These are phyloP conservation scores for Diaporthe aspalathi DNA, from an alignment of 2,329 filamentous ascomycete genomes.

Conservation along the genomic window DNA sequence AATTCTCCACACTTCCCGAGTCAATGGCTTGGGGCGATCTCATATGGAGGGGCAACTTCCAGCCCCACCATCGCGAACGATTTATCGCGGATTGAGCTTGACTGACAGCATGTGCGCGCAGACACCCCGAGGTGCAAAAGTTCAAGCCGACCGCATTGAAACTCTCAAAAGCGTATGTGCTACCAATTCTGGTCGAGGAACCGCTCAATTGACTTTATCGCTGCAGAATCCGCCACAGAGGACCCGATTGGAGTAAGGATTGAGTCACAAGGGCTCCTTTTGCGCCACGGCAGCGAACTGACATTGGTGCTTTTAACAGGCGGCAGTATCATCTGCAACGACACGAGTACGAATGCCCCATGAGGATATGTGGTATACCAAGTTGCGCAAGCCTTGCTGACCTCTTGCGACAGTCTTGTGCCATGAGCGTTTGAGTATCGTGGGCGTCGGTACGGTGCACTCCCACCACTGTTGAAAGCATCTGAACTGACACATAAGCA, in stretches of 20 bases:
- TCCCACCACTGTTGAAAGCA: constrained; percentile 20
- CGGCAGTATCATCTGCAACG: constrained; percentile 88
- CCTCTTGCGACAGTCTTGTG: constrained; percentile 76
- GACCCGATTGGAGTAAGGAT: constrained; percentile 96
- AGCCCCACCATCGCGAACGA: constrained; percentile 44
- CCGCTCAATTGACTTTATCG: constrained; percentile 53
- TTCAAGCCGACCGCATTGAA: constrained; percentile 96
- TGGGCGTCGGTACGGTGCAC: constrained; percentile 83
- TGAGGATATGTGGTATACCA: too few relatives aligned
- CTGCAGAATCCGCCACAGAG: constrained; percentile 88
- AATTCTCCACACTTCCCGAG: constrained; percentile 44
- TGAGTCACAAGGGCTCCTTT: constrained; percentile 44
- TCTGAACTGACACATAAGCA: constrained; percentile 52
- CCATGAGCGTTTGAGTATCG: constrained; percentile 97
- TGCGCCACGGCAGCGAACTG: constrained; percentile 35
- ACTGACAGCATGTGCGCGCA: constrained; percentile 49
- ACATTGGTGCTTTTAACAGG: constrained; percentile 61
- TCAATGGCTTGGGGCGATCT: constrained; percentile 43
- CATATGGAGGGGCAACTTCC: constrained; percentile 52
- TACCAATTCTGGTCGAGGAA: constrained; percentile 27
- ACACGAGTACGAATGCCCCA: constrained; percentile 78
- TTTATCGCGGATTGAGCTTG: constrained; percentile 29
- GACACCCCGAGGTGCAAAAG: constrained; percentile 92
- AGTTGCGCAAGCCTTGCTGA: constrained; percentile 44
- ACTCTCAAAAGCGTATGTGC: constrained; percentile 90